Conservation (phyloP, 2,329 filamentous ascomycete genomes). For the Chaetothyriales sp. region DNA sequence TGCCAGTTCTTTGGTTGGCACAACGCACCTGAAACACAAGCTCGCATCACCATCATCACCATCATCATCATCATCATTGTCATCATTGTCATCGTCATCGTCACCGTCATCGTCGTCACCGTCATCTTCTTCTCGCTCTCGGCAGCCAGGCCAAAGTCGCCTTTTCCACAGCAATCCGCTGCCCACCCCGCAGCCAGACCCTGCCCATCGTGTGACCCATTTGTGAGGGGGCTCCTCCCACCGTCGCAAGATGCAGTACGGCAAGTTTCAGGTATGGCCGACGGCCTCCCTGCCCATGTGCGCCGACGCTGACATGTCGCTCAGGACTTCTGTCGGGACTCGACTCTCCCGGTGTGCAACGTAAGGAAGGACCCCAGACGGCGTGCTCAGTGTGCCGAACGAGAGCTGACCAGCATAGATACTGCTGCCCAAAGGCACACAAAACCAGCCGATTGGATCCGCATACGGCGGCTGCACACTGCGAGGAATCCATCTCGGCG, state of each 20-base stretch:
- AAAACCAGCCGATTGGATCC: constrained; percentile 45
- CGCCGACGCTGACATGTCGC: constrained; percentile 8
- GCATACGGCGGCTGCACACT: constrained; percentile 60
- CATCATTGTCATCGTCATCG: neutral
- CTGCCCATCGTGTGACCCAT: neutral
- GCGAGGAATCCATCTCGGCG: constrained; percentile 58
- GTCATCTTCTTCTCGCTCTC: neutral
- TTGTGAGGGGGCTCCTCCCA: neutral
- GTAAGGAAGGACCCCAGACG: constrained; percentile 40
- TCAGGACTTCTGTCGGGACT: constrained; percentile 71
- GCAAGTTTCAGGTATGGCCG: neutral
- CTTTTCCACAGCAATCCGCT: neutral
- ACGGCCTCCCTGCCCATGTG: neutral
- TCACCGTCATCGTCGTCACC: neutral
- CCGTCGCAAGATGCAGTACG: neutral
- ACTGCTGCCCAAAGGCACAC: constrained; percentile 49
- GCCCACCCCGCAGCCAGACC: neutral
- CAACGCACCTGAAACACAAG: neutral
- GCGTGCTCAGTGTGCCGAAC: constrained; percentile 8
- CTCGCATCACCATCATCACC: neutral
- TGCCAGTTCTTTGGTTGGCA: neutral
- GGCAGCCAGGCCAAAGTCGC: neutral
- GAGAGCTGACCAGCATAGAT: constrained; percentile 12
- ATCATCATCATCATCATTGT: neutral
- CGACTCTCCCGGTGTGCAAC: constrained; percentile 73